Conservation (phyloP, 2,329 filamentous ascomycete genomes). For the Aspergillus aculeatus region DNA sequence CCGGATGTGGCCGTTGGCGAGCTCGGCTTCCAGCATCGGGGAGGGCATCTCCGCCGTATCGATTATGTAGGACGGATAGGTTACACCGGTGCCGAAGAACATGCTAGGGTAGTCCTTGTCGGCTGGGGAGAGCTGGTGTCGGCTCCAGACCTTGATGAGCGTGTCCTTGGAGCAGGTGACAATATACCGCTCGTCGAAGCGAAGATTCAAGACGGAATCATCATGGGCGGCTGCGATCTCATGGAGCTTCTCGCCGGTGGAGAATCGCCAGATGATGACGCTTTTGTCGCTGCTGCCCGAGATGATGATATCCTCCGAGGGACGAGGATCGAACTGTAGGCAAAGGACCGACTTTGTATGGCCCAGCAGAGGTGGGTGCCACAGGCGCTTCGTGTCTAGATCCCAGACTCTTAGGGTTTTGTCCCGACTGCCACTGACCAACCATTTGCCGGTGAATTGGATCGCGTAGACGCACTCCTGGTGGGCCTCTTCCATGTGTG, state of each 20-base stretch:
- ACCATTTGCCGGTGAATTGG: conserved; percentile 78
- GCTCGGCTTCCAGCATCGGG: conserved; percentile 41
- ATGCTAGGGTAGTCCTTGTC: conserved; percentile 48
- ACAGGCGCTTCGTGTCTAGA: conserved; percentile 74
- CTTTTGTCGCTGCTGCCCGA: conserved; percentile 91
- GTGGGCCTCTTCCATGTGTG: conserved; percentile 77
- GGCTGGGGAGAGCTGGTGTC: conserved; percentile 58
- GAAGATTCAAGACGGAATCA: conserved; percentile 90
- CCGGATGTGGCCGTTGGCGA: conserved; percentile 43
- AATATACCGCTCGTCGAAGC: conserved; percentile 86
- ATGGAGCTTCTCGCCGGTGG: conserved; percentile 79
- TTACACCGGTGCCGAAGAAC: conserved; percentile 42
- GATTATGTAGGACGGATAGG: conserved; percentile 56
- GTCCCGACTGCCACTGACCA: conserved; percentile 93
- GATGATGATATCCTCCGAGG: conserved; percentile 86
- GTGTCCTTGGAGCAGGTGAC: conserved; percentile 98
- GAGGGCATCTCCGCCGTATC: conserved; percentile 48
- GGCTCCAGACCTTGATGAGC: conserved; percentile 94
- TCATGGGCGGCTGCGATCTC: conserved; percentile 73
- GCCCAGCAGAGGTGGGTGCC: conserved; percentile 68
- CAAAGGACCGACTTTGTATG: conserved; percentile 88
- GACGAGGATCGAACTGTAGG: conserved; percentile 87
- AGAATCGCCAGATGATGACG: conserved; percentile 90
- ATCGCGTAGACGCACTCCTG: conserved; percentile 92
- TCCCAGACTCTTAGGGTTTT: conserved; percentile 88